phyloP scores from a whole-genome alignment of 2,329 filamentous ascomycete species.

The Fusarium nelsonii region DNA sequence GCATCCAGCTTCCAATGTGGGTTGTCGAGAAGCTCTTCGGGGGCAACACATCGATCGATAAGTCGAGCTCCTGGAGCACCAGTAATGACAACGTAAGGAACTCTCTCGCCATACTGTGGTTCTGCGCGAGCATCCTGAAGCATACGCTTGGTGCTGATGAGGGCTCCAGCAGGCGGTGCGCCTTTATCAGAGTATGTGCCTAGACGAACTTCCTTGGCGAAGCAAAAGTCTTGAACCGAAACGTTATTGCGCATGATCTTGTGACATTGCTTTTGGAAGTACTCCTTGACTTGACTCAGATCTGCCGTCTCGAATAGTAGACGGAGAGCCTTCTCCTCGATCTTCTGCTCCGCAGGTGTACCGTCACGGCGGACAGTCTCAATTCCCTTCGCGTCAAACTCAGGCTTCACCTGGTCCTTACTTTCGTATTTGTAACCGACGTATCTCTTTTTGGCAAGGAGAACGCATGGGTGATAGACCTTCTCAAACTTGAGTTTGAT shows the following conservation, averaged over 20 bases:
- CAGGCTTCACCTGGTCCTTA: conserved; percentile 78
- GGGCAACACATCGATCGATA: conserved; percentile 89
- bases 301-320: conserved; percentile 92
- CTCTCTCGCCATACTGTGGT: conserved; percentile 93
- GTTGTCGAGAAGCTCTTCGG: conserved; percentile 82
- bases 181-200: conserved; percentile 85
- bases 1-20: conserved; percentile 86
- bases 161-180: conserved; percentile 84
- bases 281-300: conserved; percentile 86
- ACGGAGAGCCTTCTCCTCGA: conserved; percentile 91
- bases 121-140: conserved; percentile 86
- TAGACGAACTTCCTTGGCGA: conserved; percentile 90
- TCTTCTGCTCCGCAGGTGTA: conserved; percentile 94
- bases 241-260: conserved; percentile 93
- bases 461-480: conserved; percentile 93
- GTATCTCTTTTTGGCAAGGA: conserved; percentile 97
- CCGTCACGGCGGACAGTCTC: conserved; percentile 96
- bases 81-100: conserved; percentile 93
- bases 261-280: conserved; percentile 89
- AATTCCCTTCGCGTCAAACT: conserved; percentile 98
- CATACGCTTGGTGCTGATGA: conserved; percentile 90
- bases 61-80: conserved; percentile 88
- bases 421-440: conserved; percentile 97
- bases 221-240: conserved; percentile 95
- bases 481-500: conserved; percentile 99